Base-by-base conservation (phyloP, 2,329 filamentous ascomycete genomes). In the Clonostachys rhizophaga region DNA sequence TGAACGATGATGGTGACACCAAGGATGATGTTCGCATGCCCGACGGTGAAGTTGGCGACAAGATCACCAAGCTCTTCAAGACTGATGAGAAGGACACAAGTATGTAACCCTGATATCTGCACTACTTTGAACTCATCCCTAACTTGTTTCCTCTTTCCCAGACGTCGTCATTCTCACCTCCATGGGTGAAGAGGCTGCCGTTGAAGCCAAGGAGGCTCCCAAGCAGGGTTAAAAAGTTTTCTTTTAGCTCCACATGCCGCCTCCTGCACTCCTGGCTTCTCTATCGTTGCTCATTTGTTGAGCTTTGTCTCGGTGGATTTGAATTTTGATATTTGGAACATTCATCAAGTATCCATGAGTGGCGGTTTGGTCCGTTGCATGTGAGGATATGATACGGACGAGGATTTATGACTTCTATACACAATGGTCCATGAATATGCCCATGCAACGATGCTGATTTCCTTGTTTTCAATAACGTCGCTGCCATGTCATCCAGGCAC, bases 1-100 rank as follows among this genome's bases (percentile, higher is more conserved):
- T 97, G 87, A 81, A 79, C 68, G 87, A 92, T 55, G 82, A 87
- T 59, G 91, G 91, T 67, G 77, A 81, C 69, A 86, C 84, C 76
- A 96, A 96, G 83, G 89, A 96, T 64, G 92, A 99, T 69, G 90
- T 97, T 71, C 91, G 89, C 78, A 66, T 95, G 59, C 94, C 94
- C 61, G 91, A 96, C 2, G 86, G 86, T 63, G 92, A 97, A 50
- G 62, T 95, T 70, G 91, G 90, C 62, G 83, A 91, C 43, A 91
- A 89, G 80, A 95, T 97, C 70, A 76, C 70, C 60, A 85, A 83
- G 70, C 82, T 92, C 62, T 94, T 92, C 80, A 76, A 70, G 56
- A 75, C 78, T 20, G 89, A 95, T n/a, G 86, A 84, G 73, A 96
- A 95, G 79, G 91, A 96, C 64, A 88, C 84, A 73, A 92, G 91